phyloP scores from a whole-genome alignment of 2,329 filamentous ascomycete genomes.

The Monascus ruber region DNA sequence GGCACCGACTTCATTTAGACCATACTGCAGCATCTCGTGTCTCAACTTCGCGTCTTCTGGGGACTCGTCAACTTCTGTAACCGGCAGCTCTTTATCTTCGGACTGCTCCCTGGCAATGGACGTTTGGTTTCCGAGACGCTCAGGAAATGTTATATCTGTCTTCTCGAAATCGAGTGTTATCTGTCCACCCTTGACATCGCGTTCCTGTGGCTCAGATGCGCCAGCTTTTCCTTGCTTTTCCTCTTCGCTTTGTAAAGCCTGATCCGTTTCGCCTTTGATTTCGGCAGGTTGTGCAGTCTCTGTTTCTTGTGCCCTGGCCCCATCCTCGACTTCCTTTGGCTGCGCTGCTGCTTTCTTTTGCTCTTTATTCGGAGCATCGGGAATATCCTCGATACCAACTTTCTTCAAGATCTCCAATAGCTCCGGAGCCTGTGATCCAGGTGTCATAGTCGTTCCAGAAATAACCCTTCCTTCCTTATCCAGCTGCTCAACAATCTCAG shows the following conservation, averaged over 20 bases:
- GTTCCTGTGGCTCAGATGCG: not conserved
- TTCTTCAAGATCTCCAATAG: constrained; percentile 64
- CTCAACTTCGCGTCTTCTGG: constrained; percentile 69
- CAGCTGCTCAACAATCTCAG: constrained; percentile 83
- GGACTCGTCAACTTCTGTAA: constrained; percentile 64
- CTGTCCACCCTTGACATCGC: not conserved
- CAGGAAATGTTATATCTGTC: not conserved
- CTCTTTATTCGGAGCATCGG: constrained; percentile 8
- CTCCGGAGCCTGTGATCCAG: constrained; percentile 55
- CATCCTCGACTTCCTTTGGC: not conserved
- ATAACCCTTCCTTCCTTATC: constrained; percentile 84
- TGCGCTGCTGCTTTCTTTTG: constrained; percentile 5
- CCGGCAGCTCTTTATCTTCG: constrained; percentile 26
- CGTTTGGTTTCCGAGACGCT: not conserved
- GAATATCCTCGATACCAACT: constrained; percentile 53
- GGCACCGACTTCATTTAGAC: constrained; percentile 74
- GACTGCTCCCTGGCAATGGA: constrained; percentile 6
- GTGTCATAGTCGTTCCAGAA: constrained; percentile 53
- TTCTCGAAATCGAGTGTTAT: not conserved
- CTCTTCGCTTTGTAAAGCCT: not conserved
- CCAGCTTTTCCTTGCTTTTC: not conserved
- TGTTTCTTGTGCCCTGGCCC: not conserved
- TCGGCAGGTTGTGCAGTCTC: not conserved
- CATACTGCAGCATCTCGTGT: constrained; percentile 82
- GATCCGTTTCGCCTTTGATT: not conserved